Percentiles rank a stretch among this genome's conserved stretches.
These are phyloP conservation scores for Aspergillus fumigatiaffinis DNA, from an alignment of 2,329 filamentous ascomycete species.

Conservation along the genomic window DNA sequence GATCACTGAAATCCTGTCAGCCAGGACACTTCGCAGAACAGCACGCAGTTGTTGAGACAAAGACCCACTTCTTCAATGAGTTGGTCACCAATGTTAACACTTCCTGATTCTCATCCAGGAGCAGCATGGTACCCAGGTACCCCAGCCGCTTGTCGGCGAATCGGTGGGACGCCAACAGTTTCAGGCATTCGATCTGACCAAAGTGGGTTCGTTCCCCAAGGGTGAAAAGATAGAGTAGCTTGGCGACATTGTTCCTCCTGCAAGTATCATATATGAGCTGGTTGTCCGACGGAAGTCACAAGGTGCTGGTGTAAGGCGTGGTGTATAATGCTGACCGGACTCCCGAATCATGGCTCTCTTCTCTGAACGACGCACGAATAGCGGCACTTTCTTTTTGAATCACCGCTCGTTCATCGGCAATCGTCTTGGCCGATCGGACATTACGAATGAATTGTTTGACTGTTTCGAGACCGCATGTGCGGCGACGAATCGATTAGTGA, in stretches of 20 bases:
- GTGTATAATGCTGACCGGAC: slow-evolving; percentile 62
- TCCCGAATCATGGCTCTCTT: slow-evolving; percentile 90
- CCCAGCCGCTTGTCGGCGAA: slow-evolving; percentile 97
- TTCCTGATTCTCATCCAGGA: slow-evolving; percentile 97
- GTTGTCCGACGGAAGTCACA: neutral
- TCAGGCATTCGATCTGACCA: slow-evolving; percentile 98
- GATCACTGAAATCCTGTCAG: slow-evolving; percentile 62
- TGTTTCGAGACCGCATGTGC: slow-evolving; percentile 39
- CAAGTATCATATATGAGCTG: slow-evolving; percentile 20
- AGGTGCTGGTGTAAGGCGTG: slow-evolving; percentile 5
- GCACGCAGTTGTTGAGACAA: neutral
- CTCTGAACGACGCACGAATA: slow-evolving; percentile 94
- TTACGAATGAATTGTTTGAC: slow-evolving; percentile 99
- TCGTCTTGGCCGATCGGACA: slow-evolving; percentile 96
- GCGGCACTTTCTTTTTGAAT: slow-evolving; percentile 99
- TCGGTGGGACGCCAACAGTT: slow-evolving; percentile 90
- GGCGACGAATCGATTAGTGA: slow-evolving; percentile 9
- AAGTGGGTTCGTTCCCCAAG: slow-evolving; percentile 97
- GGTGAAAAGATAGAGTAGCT: slow-evolving; percentile 96
- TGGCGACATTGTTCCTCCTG: slow-evolving; percentile 98
- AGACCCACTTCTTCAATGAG: slow-evolving; percentile 86
- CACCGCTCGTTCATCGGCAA: slow-evolving; percentile 95
- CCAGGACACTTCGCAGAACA: neutral
- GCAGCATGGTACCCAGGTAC: slow-evolving; percentile 90
- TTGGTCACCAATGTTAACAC: slow-evolving; percentile 96